Evolutionary conservation across 2,329 filamentous ascomycete genomes (phyloP).

Genomic region (Cytospora leucostoma): DNA sequence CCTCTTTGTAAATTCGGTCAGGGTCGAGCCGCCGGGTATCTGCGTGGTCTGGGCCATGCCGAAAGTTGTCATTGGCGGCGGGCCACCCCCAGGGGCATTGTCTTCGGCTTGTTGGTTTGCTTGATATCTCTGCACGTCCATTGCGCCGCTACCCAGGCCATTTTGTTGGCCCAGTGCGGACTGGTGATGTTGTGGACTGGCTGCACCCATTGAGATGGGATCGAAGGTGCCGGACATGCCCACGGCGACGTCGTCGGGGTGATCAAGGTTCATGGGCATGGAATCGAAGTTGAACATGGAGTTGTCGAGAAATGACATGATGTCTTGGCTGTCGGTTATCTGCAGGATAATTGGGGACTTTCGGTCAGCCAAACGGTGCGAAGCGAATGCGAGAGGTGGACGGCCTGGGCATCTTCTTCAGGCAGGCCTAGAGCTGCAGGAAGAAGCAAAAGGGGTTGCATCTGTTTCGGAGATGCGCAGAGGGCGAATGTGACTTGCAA

Average conservation of each 20-base stretch:
- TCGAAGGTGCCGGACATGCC: constrained; percentile 35
- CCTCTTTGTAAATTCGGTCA: constrained; percentile 62
- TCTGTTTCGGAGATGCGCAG: background rate
- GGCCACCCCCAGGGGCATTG: constrained; percentile 45
- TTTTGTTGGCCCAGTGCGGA: constrained; percentile 22
- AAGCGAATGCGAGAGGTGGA: background rate
- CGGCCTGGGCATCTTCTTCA: constrained; percentile 1
- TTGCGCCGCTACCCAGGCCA: constrained; percentile 24
- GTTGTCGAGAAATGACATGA: constrained; percentile 49
- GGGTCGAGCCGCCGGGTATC: constrained; percentile 43
- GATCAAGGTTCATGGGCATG: constrained; percentile 48
- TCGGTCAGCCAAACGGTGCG: constrained; percentile 18
- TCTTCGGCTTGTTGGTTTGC: constrained; percentile 26
- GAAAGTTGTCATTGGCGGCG: constrained; percentile 44
- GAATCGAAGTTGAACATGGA: constrained; percentile 41
- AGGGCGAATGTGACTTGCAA: background rate
- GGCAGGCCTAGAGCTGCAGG: background rate
- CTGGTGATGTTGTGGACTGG: constrained; percentile 25
- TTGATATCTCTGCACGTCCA: constrained; percentile 28
- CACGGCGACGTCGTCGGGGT: constrained; percentile 35
- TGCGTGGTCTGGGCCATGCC: constrained; percentile 30
- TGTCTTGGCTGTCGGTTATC: constrained; percentile 39
- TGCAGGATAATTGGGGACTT: constrained; percentile 22
- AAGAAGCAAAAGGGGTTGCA: background rate
- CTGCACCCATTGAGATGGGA: constrained; percentile 28